Conservation (phyloP, 208 protist genomes). For the Acanthamoeba triangularis region DNA sequence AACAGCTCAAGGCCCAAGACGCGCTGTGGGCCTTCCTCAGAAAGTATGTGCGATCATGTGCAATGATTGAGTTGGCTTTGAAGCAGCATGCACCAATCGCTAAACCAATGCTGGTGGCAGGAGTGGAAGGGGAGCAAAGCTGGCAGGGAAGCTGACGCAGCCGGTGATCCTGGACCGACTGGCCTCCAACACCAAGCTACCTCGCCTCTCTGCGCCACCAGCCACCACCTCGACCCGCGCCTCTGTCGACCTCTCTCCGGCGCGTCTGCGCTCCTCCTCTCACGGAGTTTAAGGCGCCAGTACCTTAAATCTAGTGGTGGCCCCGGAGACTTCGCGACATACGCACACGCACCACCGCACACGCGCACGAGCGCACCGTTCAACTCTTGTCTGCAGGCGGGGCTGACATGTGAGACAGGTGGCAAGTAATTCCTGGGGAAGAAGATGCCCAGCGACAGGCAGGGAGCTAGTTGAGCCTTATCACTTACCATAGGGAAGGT, state of each 20-base stretch:
- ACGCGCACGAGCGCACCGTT: no score
- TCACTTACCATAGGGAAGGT: no score
- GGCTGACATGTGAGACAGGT: no score
- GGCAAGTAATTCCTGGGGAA: no score
- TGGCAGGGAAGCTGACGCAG: background rate
- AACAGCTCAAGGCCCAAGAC: constrained; percentile 52
- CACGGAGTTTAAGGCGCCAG: background rate
- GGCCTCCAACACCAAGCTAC: constrained; percentile 20
- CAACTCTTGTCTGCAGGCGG: no score
- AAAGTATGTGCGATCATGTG: background rate
- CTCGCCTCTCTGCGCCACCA: background rate
- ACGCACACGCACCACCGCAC: no score
- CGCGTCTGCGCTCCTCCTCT: background rate
- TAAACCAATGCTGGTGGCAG: background rate
- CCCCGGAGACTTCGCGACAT: no score
- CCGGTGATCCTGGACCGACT: background rate
- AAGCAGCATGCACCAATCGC: background rate
- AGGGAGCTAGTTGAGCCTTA: no score
- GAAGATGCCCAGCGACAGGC: no score
- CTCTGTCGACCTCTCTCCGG: background rate
- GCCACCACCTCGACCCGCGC: background rate
- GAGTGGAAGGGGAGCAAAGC: background rate
- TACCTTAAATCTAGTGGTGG: no score
- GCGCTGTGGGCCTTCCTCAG: constrained; percentile 11
- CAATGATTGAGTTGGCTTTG: background rate